Evolutionary conservation across 495 filamentous ascomycete species (phyloP), one percentile per base, ranked within the genome.

Genomic region (Xylaria venustula): DNA sequence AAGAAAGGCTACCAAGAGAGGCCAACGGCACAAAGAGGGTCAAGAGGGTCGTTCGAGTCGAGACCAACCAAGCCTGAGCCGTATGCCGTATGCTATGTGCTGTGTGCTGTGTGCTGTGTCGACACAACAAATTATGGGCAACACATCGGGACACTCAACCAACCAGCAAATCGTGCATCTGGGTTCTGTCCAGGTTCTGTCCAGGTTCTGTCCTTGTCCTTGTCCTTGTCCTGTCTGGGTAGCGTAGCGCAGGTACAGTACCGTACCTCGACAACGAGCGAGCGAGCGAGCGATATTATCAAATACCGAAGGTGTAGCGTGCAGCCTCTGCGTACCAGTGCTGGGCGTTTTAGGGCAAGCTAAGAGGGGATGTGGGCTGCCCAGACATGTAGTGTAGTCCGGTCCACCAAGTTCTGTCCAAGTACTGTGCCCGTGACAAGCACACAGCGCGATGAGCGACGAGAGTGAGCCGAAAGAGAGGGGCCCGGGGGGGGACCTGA

Each of bases 311-410:
- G 42, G 14, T 45, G 15, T 15, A 20, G 9, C 15, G 17, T 45
- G 3, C 22, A 22, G 20, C n/a, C 20, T 20, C 6, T 5, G 54
- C 37, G 37, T 40, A 40, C 37, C 37, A 40, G 37, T 40, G 3
- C 37, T 40, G 37, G 37, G 40, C 17, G 32, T 47, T 45, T 57
- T 57, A 57, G 54, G 54, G 54, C 54, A 48, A 37, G 22, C 54
- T 57, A 20, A 45, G 5, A 56, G 42, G 9, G 54, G 26, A 45
- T 46, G 54, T 17, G 54, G 54, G 54, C 54, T 57, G 25, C n/a
- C n/a, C n/a, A n/a, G n/a, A n/a, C n/a, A n/a, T n/a, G n/a, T n/a
- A n/a, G n/a, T n/a, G n/a, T n/a, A n/a, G n/a, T n/a, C n/a, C n/a
- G n/a, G n/a, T n/a, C n/a, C n/a, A n/a, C n/a, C n/a, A n/a, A n/a